phyloP scores from a whole-genome alignment of 352 stramenopile genomes.

The Phytophthora podocarpi region DNA sequence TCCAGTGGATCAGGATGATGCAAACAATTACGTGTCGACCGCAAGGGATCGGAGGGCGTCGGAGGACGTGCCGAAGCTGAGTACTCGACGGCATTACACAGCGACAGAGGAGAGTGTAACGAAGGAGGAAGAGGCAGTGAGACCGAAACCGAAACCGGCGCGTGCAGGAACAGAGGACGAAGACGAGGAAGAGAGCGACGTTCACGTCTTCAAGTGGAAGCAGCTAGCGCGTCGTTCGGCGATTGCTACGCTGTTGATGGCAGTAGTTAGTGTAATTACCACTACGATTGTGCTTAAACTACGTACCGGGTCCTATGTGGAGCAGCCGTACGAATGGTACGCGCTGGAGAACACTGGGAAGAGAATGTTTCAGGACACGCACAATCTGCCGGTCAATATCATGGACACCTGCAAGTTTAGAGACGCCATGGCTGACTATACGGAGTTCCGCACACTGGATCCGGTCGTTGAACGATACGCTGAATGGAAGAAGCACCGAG shows the following conservation, averaged over 20 bases:
- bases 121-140: neutral
- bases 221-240: slow-evolving; percentile 29
- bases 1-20: slow-evolving; percentile 5
- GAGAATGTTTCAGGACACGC: slow-evolving; percentile 36
- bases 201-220: slow-evolving; percentile 36
- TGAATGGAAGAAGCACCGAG: slow-evolving; percentile 8
- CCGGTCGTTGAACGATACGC: slow-evolving; percentile 27
- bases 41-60: slow-evolving; percentile 21
- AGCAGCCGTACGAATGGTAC: slow-evolving; percentile 71
- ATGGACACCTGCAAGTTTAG: slow-evolving; percentile 48
- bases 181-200: slow-evolving; percentile 20
- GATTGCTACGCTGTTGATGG: slow-evolving; percentile 28
- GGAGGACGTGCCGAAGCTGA: slow-evolving; percentile 23
- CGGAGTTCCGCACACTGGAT: slow-evolving; percentile 32
- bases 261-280: slow-evolving; percentile 10
- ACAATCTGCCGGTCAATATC: slow-evolving; percentile 39
- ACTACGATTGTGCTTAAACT: slow-evolving; percentile 51
- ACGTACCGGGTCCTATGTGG: slow-evolving; percentile 48
- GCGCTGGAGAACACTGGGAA: slow-evolving; percentile 47
- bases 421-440: slow-evolving; percentile 26
- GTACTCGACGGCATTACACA: slow-evolving; percentile 10
- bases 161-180: slow-evolving; percentile 29
- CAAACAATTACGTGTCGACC: slow-evolving; percentile 6
- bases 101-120: slow-evolving; percentile 15
- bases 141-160: slow-evolving; percentile 3